Conservation (phyloP, 495 filamentous ascomycete species). For the Daldinia caldariorum region DNA sequence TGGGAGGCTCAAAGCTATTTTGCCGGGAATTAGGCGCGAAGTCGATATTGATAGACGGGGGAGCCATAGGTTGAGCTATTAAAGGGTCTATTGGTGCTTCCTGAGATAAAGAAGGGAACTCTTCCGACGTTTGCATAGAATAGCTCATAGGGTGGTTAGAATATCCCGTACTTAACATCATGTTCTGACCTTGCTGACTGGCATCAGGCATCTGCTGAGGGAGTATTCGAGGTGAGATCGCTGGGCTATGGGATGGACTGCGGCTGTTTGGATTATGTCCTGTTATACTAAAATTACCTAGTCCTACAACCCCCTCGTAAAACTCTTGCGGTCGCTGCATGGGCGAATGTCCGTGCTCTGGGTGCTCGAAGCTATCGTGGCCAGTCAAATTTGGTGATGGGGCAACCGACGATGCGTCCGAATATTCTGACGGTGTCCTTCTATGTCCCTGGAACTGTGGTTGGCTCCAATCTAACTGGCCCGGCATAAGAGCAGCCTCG, state of each 20-base stretch:
- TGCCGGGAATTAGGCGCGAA: constrained; percentile 80
- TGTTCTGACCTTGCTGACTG: constrained; percentile 52
- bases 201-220: constrained; percentile 72
- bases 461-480: constrained; percentile 77
- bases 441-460: constrained; percentile 81
- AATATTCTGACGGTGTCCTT: constrained; percentile 87
- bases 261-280: constrained; percentile 71
- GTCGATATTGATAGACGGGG: constrained; percentile 92
- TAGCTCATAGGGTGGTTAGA: constrained; percentile 51
- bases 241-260: constrained; percentile 85
- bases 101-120: constrained; percentile 65
- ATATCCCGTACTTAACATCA: constrained; percentile 44
- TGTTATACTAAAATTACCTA: constrained; percentile 83
- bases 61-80: constrained; percentile 77
- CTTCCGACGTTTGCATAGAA: constrained; percentile 68
- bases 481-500: constrained; percentile 73
- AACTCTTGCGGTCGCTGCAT: constrained; percentile 81
- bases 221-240: constrained; percentile 81
- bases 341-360: constrained; percentile 80
- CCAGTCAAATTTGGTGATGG: constrained; percentile 83
- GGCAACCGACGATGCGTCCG: constrained; percentile 81
- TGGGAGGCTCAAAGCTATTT: constrained; percentile 75
- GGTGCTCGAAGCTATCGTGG: constrained; percentile 79
- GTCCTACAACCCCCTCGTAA: constrained; percentile 79
- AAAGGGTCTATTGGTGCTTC: constrained; percentile 57